These are phyloP conservation scores for Aureobasidium sp. DNA, from an alignment of 2,329 filamentous ascomycete genomes.

Conservation along the genomic window DNA sequence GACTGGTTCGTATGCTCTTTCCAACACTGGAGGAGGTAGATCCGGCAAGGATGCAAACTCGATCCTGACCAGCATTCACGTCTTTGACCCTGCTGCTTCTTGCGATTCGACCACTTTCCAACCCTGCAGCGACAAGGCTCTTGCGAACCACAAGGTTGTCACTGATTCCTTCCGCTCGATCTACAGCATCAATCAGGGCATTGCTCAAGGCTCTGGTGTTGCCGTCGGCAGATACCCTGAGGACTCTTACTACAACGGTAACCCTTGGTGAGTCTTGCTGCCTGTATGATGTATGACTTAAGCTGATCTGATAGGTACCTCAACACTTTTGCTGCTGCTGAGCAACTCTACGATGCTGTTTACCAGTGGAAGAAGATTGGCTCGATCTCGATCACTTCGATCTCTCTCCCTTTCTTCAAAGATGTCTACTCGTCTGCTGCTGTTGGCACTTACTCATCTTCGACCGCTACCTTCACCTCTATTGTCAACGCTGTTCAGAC, in stretches of 20 bases:
- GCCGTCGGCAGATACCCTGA: slow-evolving; percentile 38
- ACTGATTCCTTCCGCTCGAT: slow-evolving; percentile 67
- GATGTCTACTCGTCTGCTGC: slow-evolving; percentile 53
- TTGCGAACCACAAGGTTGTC: slow-evolving; percentile 70
- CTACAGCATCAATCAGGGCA: slow-evolving; percentile 63
- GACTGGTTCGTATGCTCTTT: slow-evolving; percentile 56
- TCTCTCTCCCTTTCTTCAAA: slow-evolving; percentile 65
- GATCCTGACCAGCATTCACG: slow-evolving; percentile 47
- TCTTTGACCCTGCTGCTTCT: slow-evolving; percentile 56
- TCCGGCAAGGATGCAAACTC: slow-evolving; percentile 67
- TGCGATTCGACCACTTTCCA: slow-evolving; percentile 70
- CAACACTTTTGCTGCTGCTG: slow-evolving; percentile 67
- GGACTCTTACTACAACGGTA: slow-evolving; percentile 68
- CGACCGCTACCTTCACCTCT: slow-evolving; percentile 26
- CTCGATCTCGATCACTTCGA: slow-evolving; percentile 56
- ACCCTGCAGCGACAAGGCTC: slow-evolving; percentile 54
- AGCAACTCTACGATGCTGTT: slow-evolving; percentile 70
- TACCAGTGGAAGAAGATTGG: slow-evolving; percentile 61
- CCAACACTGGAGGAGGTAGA: slow-evolving; percentile 60
- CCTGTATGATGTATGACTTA: background rate
- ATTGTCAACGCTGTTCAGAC: slow-evolving; percentile 54
- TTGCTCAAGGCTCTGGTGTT: slow-evolving; percentile 50
- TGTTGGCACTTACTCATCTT: slow-evolving; percentile 57
- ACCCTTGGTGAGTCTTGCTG: slow-evolving; percentile 42
- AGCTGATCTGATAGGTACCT: slow-evolving; percentile 42